Evolutionary conservation across 495 filamentous ascomycete genomes (phyloP).

Genomic region (Tuber aestivum): DNA sequence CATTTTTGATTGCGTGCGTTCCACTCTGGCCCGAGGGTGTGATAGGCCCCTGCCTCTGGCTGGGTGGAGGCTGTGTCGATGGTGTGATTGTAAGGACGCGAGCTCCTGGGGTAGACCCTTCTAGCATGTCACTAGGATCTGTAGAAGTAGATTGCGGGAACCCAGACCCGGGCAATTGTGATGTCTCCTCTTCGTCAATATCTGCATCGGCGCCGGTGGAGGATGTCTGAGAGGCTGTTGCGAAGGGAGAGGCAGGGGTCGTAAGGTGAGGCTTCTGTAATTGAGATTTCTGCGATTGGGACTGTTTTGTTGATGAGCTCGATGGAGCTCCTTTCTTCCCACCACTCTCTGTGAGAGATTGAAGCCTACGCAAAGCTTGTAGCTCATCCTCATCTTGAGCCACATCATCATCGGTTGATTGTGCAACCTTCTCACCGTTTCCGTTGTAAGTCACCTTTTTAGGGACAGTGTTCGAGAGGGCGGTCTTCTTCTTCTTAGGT

Average conservation of each 20-base stretch:
- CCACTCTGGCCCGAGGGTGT: slow-evolving; percentile 34
- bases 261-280: slow-evolving; percentile 22
- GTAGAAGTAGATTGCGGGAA: slow-evolving; percentile 29
- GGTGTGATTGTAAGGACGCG: slow-evolving; percentile 46
- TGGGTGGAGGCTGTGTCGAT: slow-evolving; percentile 44
- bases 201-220: slow-evolving; percentile 47
- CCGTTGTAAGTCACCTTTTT: slow-evolving; percentile 23
- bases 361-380: slow-evolving; percentile 33
- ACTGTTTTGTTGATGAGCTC: slow-evolving; percentile 22
- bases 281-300: slow-evolving; percentile 22
- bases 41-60: slow-evolving; percentile 40
- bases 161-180: slow-evolving; percentile 30
- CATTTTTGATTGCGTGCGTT: slow-evolving; percentile 49
- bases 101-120: slow-evolving; percentile 44
- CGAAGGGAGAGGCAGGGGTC: slow-evolving; percentile 28
- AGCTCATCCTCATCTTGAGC: slow-evolving; percentile 32
- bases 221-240: slow-evolving; percentile 42
- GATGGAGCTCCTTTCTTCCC: slow-evolving; percentile 20
- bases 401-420: slow-evolving; percentile 34
- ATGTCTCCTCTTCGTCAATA: slow-evolving; percentile 41
- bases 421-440: slow-evolving; percentile 17
- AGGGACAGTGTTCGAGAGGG: slow-evolving; percentile 21
- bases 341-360: slow-evolving; percentile 28
- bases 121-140: slow-evolving; percentile 50
- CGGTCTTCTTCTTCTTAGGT: slow-evolving; percentile 34